phyloP scores from a whole-genome alignment of 2,329 filamentous ascomycete species.

The Leptodontidium sp. region DNA sequence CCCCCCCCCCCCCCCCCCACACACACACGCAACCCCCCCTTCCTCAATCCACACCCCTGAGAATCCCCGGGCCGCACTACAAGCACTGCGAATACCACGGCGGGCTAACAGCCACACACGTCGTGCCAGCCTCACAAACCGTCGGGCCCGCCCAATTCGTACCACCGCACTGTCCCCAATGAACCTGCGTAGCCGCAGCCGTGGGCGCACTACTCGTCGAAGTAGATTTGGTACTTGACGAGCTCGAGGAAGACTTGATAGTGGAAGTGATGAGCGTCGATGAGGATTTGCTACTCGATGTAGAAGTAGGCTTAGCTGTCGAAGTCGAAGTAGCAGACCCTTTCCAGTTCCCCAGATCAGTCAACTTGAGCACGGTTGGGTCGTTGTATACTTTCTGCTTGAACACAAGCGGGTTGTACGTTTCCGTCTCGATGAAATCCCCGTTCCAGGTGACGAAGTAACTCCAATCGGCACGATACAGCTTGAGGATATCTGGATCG shows the following conservation, averaged over 20 bases:
- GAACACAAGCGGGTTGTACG: slow-evolving; percentile 44
- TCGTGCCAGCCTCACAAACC: slow-evolving; percentile 39
- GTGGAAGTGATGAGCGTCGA: neutral
- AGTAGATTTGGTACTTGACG: slow-evolving; percentile 20
- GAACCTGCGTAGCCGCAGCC: slow-evolving; percentile 24
- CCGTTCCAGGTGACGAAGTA: slow-evolving; percentile 58
- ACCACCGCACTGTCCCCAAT: slow-evolving; percentile 48
- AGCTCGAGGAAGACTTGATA: neutral
- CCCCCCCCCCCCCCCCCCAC: no score
- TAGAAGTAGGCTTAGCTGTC: neutral
- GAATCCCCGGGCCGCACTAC: neutral
- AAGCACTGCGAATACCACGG: slow-evolving; percentile 30
- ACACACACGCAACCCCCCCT: neutral
- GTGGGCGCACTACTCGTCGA: slow-evolving; percentile 23
- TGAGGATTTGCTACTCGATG: neutral
- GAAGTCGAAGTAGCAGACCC: slow-evolving; percentile 1
- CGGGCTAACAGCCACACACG: slow-evolving; percentile 32
- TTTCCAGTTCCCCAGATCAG: slow-evolving; percentile 43
- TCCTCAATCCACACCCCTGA: neutral
- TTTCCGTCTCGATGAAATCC: slow-evolving; percentile 52
- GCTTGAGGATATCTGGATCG: slow-evolving; percentile 46
- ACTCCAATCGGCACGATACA: slow-evolving; percentile 56
- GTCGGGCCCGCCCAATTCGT: slow-evolving; percentile 43
- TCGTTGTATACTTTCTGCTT: slow-evolving; percentile 49
- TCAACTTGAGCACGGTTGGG: slow-evolving; percentile 41